Base-by-base conservation (phyloP, 768 basidiomycete genomes). In the Boletellus ananas region DNA sequence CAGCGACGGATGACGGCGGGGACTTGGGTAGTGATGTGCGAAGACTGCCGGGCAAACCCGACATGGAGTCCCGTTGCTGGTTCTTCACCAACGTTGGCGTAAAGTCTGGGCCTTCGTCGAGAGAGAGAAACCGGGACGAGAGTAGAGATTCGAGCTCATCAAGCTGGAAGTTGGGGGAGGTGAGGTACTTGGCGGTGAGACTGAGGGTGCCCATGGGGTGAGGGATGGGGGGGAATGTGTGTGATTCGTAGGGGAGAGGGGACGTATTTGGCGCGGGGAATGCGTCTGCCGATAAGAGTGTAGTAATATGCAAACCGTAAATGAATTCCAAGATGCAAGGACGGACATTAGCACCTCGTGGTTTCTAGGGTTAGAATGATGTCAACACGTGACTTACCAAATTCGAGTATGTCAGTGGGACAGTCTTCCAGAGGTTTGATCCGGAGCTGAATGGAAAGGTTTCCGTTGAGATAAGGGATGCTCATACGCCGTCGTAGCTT, bases 81-180 rank as follows among this genome's bases (percentile, higher is more conserved):
- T 84, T 79, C 75, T 80, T 83, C 29, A 75, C 73, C 11, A 90
- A 72, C 0, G 89, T 90, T 0, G 87, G 89, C 0, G 84, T 79
- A 61, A 90, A 90, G 27, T 78, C 79, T 12, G 72, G 73, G 16
- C 78, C 83, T 57, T 81, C 79, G 57, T 87, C 85, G 47, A 81
- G 73, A 2, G 83, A 84, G 21, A 86, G 73, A 60, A 92, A 87
- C 13, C 81, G 74, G 4, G 83, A 85, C 3, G 86, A 89, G 5
- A 91, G 72, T 2, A 90, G 69, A 1, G 85, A 84, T 67, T 92
- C 90, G 29, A 84, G 74, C 56, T 88, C 85, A 65, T 90, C 87
- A 27, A 90, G 70, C 54, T 81, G 76, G 72, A 91, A 91, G 58
- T 78, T 72, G 4, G 88, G 86, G 1, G 77, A 70, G 12, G 78